These are phyloP conservation scores for Ceratobasidium sp. DNA, from an alignment of 1,284 basidiomycete genomes.

Conservation along the genomic window DNA sequence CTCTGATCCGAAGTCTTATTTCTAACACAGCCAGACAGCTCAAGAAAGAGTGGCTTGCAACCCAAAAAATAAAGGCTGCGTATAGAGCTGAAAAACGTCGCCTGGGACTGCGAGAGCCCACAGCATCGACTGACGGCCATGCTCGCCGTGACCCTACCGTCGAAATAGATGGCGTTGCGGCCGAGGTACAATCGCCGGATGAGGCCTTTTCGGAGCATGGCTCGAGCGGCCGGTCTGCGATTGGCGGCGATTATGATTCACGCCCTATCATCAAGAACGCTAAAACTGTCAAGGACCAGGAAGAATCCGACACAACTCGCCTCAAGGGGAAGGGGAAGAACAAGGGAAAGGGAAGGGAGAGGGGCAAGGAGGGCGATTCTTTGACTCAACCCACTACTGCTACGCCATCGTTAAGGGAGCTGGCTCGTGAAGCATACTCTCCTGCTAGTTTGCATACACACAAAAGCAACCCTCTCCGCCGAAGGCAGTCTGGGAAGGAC, in stretches of 20 bases:
- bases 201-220: constrained; percentile 48
- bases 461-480: constrained; percentile 65
- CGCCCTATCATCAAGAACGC: constrained; percentile 6
- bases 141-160: background rate
- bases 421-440: constrained; percentile 74
- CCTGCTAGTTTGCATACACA: constrained; percentile 69
- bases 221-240: constrained; percentile 26
- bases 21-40: constrained; percentile 72
- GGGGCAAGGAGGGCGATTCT: constrained; percentile 57
- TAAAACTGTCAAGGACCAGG: background rate
- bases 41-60: constrained; percentile 80
- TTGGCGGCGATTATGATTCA: constrained; percentile 42
- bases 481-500: constrained; percentile 51
- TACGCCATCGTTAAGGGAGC: constrained; percentile 60
- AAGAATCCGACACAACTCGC: constrained; percentile 12
- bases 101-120: constrained; percentile 59
- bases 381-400: constrained; percentile 18
- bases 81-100: constrained; percentile 82
- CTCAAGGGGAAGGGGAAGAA: constrained; percentile 27
- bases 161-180: constrained; percentile 1
- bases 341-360: constrained; percentile 35
- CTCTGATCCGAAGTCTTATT: constrained; percentile 36
- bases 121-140: constrained; percentile 30
- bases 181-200: constrained; percentile 48
- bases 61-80: constrained; percentile 78